These are phyloP conservation scores for Tieghemiomyces parasiticus DNA, from an alignment of 192 early-diverging fungal species.

Conservation along the genomic window DNA sequence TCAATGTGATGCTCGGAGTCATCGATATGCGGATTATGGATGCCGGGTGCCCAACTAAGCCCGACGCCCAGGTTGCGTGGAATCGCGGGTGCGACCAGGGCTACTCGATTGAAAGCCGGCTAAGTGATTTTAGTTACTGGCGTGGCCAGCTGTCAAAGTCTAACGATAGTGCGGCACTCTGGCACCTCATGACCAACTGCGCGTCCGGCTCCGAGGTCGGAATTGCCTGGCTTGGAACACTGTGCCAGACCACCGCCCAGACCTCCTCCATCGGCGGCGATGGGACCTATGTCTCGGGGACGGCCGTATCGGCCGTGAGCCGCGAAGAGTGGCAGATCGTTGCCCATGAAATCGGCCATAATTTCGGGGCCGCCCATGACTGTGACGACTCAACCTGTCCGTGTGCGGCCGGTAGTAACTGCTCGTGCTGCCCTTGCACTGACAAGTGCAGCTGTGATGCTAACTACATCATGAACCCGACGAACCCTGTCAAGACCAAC, in stretches of 20 bases:
- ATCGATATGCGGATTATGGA: conserved; percentile 60
- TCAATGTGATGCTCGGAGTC: conserved; percentile 74
- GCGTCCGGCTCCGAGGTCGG: conserved; percentile 68
- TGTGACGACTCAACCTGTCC: conserved; percentile 56
- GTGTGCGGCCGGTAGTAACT: conserved; percentile 22
- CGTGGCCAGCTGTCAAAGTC: conserved; percentile 47
- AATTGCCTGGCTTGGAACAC: conserved; percentile 68
- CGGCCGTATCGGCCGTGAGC: conserved; percentile 69
- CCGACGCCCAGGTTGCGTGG: conserved; percentile 36
- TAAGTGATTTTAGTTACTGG: conserved; percentile 88
- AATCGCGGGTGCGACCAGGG: conserved; percentile 54
- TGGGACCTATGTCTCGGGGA: conserved; percentile 51
- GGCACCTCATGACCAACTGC: conserved; percentile 85
- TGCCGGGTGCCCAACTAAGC: conserved; percentile 33
- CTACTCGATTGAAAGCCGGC: conserved; percentile 54
- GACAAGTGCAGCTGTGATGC: conserved; percentile 46
- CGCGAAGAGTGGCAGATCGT: conserved; percentile 88
- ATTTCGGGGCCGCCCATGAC: conserved; percentile 81
- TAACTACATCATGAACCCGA: conserved; percentile 62
- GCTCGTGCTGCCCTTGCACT: conserved; percentile 57
- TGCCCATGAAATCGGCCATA: conserved; percentile 89
- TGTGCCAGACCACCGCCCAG: conserved; percentile 47
- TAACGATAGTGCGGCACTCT: conserved; percentile 67
- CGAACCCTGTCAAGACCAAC: conserved; percentile 40
- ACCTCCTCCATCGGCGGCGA: conserved; percentile 24